A percentile compares a stretch with the other conserved stretches of the same genome.
phyloP scores from a whole-genome alignment of 2,329 filamentous ascomycete genomes.

The Ustulina deusta region DNA sequence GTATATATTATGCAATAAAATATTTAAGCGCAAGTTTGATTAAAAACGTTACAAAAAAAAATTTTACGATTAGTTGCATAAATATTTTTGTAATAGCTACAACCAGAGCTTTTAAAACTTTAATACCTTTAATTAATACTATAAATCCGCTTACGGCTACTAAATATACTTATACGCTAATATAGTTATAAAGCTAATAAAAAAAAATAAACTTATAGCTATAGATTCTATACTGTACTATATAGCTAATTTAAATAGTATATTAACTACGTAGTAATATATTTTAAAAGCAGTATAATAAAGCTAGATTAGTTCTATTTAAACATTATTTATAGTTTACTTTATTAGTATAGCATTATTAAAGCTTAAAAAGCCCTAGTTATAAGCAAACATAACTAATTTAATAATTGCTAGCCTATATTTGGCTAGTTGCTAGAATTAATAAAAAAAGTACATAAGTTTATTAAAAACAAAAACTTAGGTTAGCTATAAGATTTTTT shows the following conservation, averaged over 20 bases:
- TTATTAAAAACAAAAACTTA: conserved; percentile 71
- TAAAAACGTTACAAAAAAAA: conserved; percentile 78
- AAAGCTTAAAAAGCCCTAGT: conserved; percentile 71
- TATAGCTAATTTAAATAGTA: conserved; percentile 73
- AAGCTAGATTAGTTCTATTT: conserved; percentile 77
- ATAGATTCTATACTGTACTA: conserved; percentile 74
- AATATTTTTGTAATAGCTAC: conserved; percentile 75
- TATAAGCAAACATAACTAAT: conserved; percentile 58
- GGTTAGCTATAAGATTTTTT: conserved; percentile 73
- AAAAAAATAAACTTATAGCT: conserved; percentile 76
- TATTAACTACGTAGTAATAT: conserved; percentile 75
- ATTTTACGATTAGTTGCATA: conserved; percentile 76
- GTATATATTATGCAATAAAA: conserved; percentile 68
- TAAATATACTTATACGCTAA: conserved; percentile 74
- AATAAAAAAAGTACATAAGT: conserved; percentile 68
- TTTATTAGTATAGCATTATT: conserved; percentile 73
- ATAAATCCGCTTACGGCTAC: conserved; percentile 73
- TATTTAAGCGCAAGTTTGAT: conserved; percentile 75
- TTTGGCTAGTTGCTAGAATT: conserved; percentile 70
- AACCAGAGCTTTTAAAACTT: conserved; percentile 76
- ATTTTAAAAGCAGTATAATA: conserved; percentile 73
- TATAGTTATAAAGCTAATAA: conserved; percentile 71
- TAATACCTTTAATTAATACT: conserved; percentile 76
- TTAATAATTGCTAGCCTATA: conserved; percentile 65
- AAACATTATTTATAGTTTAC: conserved; percentile 73